These are phyloP conservation scores for Pezicula carpinea DNA, from an alignment of 2,329 filamentous ascomycete species.

Conservation along the genomic window DNA sequence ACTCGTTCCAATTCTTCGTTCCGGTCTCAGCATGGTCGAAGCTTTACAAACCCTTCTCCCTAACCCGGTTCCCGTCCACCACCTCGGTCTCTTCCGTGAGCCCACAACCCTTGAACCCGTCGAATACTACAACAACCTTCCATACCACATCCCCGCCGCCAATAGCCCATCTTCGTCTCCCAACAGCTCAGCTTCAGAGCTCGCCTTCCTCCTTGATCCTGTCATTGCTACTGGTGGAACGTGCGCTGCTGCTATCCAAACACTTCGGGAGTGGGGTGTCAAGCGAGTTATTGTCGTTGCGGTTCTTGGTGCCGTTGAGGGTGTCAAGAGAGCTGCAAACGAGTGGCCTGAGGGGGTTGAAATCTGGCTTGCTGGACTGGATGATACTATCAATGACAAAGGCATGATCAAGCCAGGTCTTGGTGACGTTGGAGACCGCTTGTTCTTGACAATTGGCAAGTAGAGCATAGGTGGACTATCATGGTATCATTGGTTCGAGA, in stretches of 20 bases:
- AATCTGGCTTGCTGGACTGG: constrained; percentile 79
- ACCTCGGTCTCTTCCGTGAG: constrained; percentile 92
- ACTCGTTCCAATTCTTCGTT: constrained; percentile 88
- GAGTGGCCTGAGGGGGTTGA: constrained; percentile 76
- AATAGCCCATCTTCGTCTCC: constrained; percentile 35
- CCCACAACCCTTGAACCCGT: constrained; percentile 82
- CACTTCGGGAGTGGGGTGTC: constrained; percentile 88
- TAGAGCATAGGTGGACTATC: constrained; percentile 29
- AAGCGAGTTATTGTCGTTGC: constrained; percentile 71
- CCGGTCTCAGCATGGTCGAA: constrained; percentile 87
- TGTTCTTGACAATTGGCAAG: constrained; percentile 88
- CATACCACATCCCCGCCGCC: constrained; percentile 54
- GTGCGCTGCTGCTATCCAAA: constrained; percentile 83
- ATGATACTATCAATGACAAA: constrained; percentile 65
- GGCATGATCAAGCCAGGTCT: constrained; percentile 91
- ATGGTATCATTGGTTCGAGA: too few species aligned
- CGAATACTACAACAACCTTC: constrained; percentile 97
- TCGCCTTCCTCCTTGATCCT: constrained; percentile 85
- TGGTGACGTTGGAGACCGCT: constrained; percentile 83
- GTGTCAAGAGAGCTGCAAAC: constrained; percentile 65
- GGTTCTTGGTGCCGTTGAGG: constrained; percentile 67
- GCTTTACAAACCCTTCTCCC: constrained; percentile 79
- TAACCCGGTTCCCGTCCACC: constrained; percentile 74
- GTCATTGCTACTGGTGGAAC: constrained; percentile 93
- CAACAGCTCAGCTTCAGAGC: constrained; percentile 39